These are phyloP conservation scores for Allantophomopsis cytisporea DNA, from an alignment of 2,329 filamentous ascomycete species.

Conservation along the genomic window DNA sequence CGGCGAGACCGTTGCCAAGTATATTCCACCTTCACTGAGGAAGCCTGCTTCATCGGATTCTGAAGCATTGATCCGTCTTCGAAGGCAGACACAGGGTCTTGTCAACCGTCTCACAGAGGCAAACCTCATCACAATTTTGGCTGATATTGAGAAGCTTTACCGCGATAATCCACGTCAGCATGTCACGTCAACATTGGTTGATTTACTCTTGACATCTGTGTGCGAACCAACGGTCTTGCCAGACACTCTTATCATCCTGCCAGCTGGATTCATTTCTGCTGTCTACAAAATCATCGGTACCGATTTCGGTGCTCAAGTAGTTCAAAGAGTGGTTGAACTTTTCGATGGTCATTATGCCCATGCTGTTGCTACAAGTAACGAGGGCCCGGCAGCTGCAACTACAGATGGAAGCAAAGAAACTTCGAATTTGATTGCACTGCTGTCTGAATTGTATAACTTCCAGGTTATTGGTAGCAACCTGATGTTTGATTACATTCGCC, in stretches of 20 bases:
- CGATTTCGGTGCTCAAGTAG: constrained; percentile 78
- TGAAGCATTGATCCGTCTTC: constrained; percentile 55
- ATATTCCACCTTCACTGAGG: constrained; percentile 77
- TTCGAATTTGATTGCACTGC: constrained; percentile 67
- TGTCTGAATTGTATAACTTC: constrained; percentile 85
- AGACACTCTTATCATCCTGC: constrained; percentile 83
- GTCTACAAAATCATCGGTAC: constrained; percentile 78
- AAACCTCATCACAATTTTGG: constrained; percentile 73
- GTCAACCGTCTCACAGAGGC: constrained; percentile 89
- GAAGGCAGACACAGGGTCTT: constrained; percentile 72
- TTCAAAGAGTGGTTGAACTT: constrained; percentile 64
- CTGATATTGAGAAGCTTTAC: constrained; percentile 74
- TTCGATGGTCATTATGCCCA: constrained; percentile 54
- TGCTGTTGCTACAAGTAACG: constrained; percentile 19
- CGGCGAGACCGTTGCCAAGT: constrained; percentile 48
- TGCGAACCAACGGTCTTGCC: constrained; percentile 65
- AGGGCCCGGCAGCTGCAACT: constrained; percentile 13
- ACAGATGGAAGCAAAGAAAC: constrained; percentile 38
- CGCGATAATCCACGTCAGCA: constrained; percentile 73
- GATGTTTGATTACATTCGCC: constrained; percentile 80
- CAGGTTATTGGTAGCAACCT: constrained; percentile 73
- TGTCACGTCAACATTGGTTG: constrained; percentile 68
- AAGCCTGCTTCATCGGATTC: constrained; percentile 46
- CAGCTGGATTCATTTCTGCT: constrained; percentile 79
- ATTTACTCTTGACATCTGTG: constrained; percentile 66